A percentile compares a stretch with the other conserved stretches of the same genome.
Evolutionary conservation across 495 filamentous ascomycete species (phyloP).

Genomic region (Tuber melanosporum): DNA sequence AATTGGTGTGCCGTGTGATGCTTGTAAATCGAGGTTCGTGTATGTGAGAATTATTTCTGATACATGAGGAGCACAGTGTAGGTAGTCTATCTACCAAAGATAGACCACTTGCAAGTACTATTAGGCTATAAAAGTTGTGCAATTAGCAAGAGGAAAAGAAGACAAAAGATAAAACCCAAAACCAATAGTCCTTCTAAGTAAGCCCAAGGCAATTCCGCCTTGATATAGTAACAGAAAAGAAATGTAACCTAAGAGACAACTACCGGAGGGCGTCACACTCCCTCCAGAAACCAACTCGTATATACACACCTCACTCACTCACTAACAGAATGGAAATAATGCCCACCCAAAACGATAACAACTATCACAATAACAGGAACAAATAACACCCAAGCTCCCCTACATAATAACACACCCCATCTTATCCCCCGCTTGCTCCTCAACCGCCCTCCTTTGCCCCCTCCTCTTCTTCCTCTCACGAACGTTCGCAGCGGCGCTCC

Average conservation of each 20-base stretch:
- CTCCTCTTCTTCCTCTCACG: slow-evolving; percentile 32
- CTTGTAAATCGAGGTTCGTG: neutral
- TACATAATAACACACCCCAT: slow-evolving; percentile 21
- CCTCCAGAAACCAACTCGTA: slow-evolving; percentile 22
- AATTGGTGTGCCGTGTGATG: too few species aligned
- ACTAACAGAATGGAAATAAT: slow-evolving; percentile 10
- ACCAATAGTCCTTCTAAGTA: neutral
- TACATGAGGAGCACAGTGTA: slow-evolving; percentile 2
- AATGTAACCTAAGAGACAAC: slow-evolving; percentile 16
- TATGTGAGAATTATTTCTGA: neutral
- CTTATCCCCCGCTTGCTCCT: slow-evolving; percentile 14
- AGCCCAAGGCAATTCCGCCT: neutral
- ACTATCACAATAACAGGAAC: slow-evolving; percentile 7
- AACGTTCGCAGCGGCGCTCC: slow-evolving; percentile 39
- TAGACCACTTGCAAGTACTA: neutral
- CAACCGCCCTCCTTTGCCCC: slow-evolving; percentile 16
- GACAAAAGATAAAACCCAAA: neutral
- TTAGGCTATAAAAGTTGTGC: slow-evolving; percentile 2
- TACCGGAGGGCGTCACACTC: neutral
- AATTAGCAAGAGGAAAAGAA: slow-evolving; percentile 17
- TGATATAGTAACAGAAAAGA: slow-evolving; percentile 10
- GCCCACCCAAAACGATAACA: neutral
- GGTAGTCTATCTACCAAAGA: neutral
- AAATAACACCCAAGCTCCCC: neutral
- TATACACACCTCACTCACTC: slow-evolving; percentile 22